These are phyloP conservation scores for Rubus parviflorus DNA, from an alignment of 306 rosid species.

Conservation along the genomic window DNA sequence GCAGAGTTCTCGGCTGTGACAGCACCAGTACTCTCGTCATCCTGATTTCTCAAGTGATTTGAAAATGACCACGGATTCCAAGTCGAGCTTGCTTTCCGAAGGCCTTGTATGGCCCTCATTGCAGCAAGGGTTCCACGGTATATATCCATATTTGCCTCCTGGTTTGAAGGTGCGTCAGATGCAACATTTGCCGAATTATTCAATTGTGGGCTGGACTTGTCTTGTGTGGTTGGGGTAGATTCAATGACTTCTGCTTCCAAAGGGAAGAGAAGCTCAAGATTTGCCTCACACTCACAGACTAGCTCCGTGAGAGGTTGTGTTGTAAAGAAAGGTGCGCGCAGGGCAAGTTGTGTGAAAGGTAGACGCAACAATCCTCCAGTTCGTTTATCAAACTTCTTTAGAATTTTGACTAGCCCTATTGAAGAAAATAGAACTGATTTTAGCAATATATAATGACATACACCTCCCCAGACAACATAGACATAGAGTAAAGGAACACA, in stretches of 20 bases:
- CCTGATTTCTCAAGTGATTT: constrained; percentile 55
- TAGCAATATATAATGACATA: constrained; percentile 14
- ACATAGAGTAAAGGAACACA: not conserved
- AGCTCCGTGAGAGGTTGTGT: constrained; percentile 80
- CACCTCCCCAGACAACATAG: not conserved
- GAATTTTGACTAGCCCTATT: constrained; percentile 79
- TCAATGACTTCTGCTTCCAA: constrained; percentile 82
- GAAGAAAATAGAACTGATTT: constrained; percentile 33
- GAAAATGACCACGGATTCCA: constrained; percentile 80
- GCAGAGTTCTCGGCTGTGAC: constrained; percentile 82
- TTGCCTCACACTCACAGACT: constrained; percentile 82
- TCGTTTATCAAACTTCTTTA: constrained; percentile 93
- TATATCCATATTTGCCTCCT: constrained; percentile 59
- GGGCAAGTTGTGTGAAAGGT: constrained; percentile 80
- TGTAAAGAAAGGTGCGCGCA: constrained; percentile 79
- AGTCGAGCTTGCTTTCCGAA: constrained; percentile 87
- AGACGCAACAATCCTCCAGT: constrained; percentile 77
- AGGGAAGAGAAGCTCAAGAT: constrained; percentile 91
- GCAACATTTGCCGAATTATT: constrained; percentile 25
- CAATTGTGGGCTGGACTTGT: constrained; percentile 24
- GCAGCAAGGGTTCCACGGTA: constrained; percentile 90
- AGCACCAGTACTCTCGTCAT: constrained; percentile 66
- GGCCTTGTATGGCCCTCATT: constrained; percentile 74
- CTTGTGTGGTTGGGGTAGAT: constrained; percentile 41
- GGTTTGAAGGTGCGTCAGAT: constrained; percentile 49